Evolutionary conservation across 2,329 filamentous ascomycete genomes (phyloP), one percentile per base, ranked within the genome.

Genomic region (Pyricularia pennisetigena): DNA sequence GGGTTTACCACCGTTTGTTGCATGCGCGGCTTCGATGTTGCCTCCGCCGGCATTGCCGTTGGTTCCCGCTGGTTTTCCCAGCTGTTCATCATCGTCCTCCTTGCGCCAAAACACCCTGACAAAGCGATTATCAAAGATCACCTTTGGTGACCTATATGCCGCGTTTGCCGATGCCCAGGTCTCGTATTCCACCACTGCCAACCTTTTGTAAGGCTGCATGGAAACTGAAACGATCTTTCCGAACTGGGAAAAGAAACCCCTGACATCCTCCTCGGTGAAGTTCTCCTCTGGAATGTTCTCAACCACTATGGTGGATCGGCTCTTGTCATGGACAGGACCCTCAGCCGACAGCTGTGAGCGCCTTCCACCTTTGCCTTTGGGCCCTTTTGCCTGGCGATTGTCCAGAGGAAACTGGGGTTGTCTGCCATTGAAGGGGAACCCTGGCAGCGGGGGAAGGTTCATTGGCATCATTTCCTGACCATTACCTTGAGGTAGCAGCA

Each of bases 21-120:
- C 65, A 9, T 54, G 35, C n/a, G 30, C 12, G 3, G 29, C 61
- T 16, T 64, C 35, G 59, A 28, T 67, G 62, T 49, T 57, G 54
- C 35, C 30, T 16, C 32, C 62, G 23, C 68, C 54, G 20, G 32
- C 66, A n/a, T 65, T 61, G n/a, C 74, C 73, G 68, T 75, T 74
- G 23, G 72, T 75, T 20, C 73, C 76, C 67, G 73, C 70, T 1
- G 76, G 74, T 54, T 54, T 54, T 10, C 41, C 41, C 14, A 77
- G 69, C 2, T 65, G 49, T 30, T 10, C 24, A 24, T 73, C 74
- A 61, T 78, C 77, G 29, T 84, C 82, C 6, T 85, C 83, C 72
- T 87, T 89, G 74, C 87, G 84, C 91, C 91, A 94, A 73, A 90
- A 93, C 0, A 94, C 89, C 73, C 93, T 94, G 65, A 95, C 92